phyloP scores from a whole-genome alignment of 1,139 yeast genomes.

The Yamadazyma taylorii region DNA sequence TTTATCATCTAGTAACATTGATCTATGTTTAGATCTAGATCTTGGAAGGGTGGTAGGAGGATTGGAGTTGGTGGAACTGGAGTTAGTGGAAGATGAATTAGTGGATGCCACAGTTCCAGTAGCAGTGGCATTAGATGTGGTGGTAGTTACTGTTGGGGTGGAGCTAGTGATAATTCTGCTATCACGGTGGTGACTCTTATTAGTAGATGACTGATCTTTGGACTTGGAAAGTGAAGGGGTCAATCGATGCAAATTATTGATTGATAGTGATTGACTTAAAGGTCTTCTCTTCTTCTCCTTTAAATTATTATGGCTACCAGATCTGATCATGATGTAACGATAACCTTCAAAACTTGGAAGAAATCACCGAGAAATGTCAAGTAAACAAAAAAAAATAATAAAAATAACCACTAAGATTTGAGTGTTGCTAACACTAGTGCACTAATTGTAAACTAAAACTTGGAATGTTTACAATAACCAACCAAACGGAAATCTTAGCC shows the following conservation, averaged over 20 bases:
- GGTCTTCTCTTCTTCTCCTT: slow-evolving; percentile 15
- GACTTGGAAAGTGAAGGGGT: not conserved
- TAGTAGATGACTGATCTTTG: not conserved
- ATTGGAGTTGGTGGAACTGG: not conserved
- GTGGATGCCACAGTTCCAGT: too few relatives aligned
- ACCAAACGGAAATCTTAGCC: too few relatives aligned
- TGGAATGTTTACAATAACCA: too few relatives aligned
- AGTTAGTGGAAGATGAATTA: not conserved
- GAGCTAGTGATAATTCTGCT: not conserved
- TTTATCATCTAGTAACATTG: slow-evolving; percentile 5
- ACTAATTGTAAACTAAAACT: too few relatives aligned
- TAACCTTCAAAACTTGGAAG: not conserved
- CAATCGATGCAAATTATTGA: slow-evolving; percentile 12
- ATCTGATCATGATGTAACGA: not conserved
- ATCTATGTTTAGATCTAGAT: slow-evolving; percentile 4
- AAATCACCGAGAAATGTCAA: too few relatives aligned
- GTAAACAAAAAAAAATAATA: not conserved
- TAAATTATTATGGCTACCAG: not conserved
- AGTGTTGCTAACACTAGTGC: too few relatives aligned
- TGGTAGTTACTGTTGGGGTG: not conserved
- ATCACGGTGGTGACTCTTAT: not conserved
- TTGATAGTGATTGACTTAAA: slow-evolving; percentile 17
- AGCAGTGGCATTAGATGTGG: not conserved
- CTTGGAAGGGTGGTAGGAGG: not conserved
- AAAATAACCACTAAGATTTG: too few relatives aligned